A percentile compares a stretch with the other conserved stretches of the same genome.
Conservation (phyloP, 495 filamentous ascomycete genomes). For the Amphirosellinia nigrospora region DNA sequence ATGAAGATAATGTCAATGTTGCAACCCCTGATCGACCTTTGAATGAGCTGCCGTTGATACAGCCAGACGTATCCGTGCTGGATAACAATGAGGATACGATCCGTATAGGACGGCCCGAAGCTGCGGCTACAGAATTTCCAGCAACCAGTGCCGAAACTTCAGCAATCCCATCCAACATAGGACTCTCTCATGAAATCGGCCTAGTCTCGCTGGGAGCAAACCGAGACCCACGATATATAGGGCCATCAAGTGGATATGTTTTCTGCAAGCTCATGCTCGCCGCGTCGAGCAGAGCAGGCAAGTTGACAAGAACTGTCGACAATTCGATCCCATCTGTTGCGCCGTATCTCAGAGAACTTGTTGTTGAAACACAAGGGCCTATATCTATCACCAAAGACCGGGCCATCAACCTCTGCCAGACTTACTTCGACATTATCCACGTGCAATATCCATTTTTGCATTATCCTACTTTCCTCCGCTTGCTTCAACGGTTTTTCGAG, state of each 20-base stretch:
- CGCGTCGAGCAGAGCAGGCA: constrained; percentile 40
- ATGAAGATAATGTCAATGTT: constrained; percentile 4
- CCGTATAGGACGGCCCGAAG: neutral
- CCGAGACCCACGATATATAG: constrained; percentile 28
- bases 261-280: constrained; percentile 52
- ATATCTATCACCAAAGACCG: constrained; percentile 46
- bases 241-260: constrained; percentile 38
- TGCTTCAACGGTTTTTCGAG: constrained; percentile 43
- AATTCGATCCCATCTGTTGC: neutral
- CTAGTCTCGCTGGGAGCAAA: constrained; percentile 27
- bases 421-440: constrained; percentile 52
- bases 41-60: neutral
- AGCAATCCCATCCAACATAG: constrained; percentile 45
- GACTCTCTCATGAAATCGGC: constrained; percentile 40
- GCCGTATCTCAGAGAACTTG: constrained; percentile 27
- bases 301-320: constrained; percentile 31
- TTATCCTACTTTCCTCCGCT: constrained; percentile 45
- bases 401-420: constrained; percentile 45
- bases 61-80: neutral
- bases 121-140: neutral
- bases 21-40: neutral
- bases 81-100: neutral
- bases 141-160: constrained; percentile 31
- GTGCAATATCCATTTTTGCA: constrained; percentile 53
- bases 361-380: constrained; percentile 46